These are phyloP conservation scores for Fusarium dimerum DNA, from an alignment of 2,329 filamentous ascomycete genomes.

Conservation along the genomic window DNA sequence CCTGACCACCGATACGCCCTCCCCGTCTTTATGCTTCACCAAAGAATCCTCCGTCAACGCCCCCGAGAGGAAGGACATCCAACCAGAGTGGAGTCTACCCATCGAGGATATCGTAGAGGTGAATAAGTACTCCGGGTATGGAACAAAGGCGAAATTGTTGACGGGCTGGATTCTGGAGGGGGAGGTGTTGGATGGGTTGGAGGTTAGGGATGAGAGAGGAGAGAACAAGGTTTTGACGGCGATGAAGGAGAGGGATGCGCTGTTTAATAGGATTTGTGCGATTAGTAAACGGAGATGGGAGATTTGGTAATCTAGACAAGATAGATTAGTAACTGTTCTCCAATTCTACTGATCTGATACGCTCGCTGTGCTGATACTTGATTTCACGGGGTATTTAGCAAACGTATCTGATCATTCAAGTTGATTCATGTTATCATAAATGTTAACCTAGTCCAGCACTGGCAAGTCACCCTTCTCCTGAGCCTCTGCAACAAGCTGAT, in stretches of 20 bases:
- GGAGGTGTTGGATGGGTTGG: constrained; percentile 71
- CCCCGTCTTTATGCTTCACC: constrained; percentile 7
- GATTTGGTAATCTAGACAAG: constrained; percentile 45
- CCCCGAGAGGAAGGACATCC: constrained; percentile 35
- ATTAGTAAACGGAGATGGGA: constrained; percentile 80
- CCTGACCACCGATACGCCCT: constrained; percentile 6
- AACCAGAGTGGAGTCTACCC: constrained; percentile 66
- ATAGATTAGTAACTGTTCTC: no score
- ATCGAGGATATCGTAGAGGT: constrained; percentile 69
- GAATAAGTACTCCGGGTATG: constrained; percentile 74
- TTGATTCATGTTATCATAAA: no score
- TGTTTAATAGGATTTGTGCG: constrained; percentile 74
- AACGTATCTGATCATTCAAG: no score
- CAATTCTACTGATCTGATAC: no score
- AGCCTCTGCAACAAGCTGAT: constrained; percentile 37
- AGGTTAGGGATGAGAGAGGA: constrained; percentile 58
- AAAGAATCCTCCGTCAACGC: not conserved
- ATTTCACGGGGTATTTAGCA: no score
- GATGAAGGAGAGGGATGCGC: constrained; percentile 67
- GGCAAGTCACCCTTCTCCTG: constrained; percentile 35
- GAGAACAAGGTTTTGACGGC: constrained; percentile 61
- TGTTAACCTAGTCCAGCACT: constrained; percentile 10
- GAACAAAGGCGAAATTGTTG: constrained; percentile 77
- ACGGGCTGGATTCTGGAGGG: constrained; percentile 73
- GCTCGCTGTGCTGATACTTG: no score